A percentile compares a stretch with the other conserved stretches of the same genome.
Conservation (phyloP, 2,329 filamentous ascomycete genomes). For the Cladosporium sp. region DNA sequence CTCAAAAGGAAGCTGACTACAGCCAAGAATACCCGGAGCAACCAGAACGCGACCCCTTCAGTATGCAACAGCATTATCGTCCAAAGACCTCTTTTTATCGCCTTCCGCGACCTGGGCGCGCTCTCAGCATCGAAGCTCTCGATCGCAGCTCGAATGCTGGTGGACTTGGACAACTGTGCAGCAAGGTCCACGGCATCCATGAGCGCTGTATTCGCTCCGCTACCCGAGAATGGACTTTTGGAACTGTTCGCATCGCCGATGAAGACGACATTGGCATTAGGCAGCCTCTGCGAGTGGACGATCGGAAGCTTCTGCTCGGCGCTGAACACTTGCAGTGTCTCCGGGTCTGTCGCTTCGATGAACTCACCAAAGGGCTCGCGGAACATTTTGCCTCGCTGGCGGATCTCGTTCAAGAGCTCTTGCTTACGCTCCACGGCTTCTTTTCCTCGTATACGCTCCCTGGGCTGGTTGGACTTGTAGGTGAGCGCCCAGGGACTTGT, state of each 20-base stretch:
- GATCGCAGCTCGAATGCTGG: slow-evolving; percentile 5
- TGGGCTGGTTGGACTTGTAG: slow-evolving; percentile 26
- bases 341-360: slow-evolving; percentile 42
- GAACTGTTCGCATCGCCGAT: slow-evolving; percentile 56
- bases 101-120: slow-evolving; percentile 1
- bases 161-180: slow-evolving; percentile 36
- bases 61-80: neutral
- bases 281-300: slow-evolving; percentile 32
- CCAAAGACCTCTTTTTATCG: neutral
- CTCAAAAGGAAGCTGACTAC: neutral
- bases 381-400: slow-evolving; percentile 39
- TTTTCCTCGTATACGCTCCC: slow-evolving; percentile 19
- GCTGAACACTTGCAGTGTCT: slow-evolving; percentile 43
- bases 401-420: slow-evolving; percentile 36
- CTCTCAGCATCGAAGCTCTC: neutral
- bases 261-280: slow-evolving; percentile 39
- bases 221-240: slow-evolving; percentile 52
- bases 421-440: slow-evolving; percentile 24
- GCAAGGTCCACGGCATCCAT: slow-evolving; percentile 52
- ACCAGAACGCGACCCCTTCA: neutral
- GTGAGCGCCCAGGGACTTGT: slow-evolving; percentile 48
- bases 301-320: slow-evolving; percentile 50
- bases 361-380: slow-evolving; percentile 44
- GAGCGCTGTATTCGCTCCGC: slow-evolving; percentile 51
- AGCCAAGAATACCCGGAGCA: neutral